A percentile compares a stretch with the other conserved stretches of the same genome.
phyloP scores from a whole-genome alignment of 805 yeast genomes.

The Lachancea dasiensis region DNA sequence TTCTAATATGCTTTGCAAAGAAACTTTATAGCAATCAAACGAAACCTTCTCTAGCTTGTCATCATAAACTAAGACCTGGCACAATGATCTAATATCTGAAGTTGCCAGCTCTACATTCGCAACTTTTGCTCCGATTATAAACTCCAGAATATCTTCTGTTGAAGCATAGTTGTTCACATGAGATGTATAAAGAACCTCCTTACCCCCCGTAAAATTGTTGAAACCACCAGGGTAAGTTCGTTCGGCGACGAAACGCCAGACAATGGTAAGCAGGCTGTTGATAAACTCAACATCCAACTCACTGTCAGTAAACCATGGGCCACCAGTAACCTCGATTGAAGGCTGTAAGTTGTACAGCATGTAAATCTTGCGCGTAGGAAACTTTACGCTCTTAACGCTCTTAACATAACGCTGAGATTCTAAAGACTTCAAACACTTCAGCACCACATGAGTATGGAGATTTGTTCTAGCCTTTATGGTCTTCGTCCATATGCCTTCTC shows the following conservation, averaged over 20 bases:
- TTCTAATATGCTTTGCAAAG: conserved; percentile 75
- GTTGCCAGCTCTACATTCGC: conserved; percentile 74
- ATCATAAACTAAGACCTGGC: conserved; percentile 84
- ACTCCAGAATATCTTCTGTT: conserved; percentile 66
- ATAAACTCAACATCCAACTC: conserved; percentile 93
- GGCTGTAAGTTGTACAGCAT: conserved; percentile 94
- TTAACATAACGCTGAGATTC: conserved; percentile 82
- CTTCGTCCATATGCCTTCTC: conserved; percentile 96
- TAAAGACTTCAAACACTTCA: conserved; percentile 70
- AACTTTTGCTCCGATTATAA: conserved; percentile 64
- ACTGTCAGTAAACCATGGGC: conserved; percentile 98
- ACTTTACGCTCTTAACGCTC: conserved; percentile 82
- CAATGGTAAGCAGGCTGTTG: conserved; percentile 70
- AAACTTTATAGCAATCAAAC: conserved; percentile 65
- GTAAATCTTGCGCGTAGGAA: conserved; percentile 91
- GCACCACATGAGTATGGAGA: conserved; percentile 85
- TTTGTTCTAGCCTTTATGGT: conserved; percentile 84
- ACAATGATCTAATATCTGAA: conserved; percentile 70
- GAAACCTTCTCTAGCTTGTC: conserved; percentile 69
- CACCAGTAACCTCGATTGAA: conserved; percentile 93
- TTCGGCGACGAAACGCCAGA: conserved; percentile 80
- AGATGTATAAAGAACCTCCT: conserved; percentile 41
- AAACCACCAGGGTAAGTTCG: conserved; percentile 73
- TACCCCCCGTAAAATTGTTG: conserved; percentile 26
- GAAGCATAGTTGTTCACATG: conserved; percentile 60